Base-by-base conservation (phyloP, 2,329 filamentous ascomycete genomes). In the Penicillium crustosum region DNA sequence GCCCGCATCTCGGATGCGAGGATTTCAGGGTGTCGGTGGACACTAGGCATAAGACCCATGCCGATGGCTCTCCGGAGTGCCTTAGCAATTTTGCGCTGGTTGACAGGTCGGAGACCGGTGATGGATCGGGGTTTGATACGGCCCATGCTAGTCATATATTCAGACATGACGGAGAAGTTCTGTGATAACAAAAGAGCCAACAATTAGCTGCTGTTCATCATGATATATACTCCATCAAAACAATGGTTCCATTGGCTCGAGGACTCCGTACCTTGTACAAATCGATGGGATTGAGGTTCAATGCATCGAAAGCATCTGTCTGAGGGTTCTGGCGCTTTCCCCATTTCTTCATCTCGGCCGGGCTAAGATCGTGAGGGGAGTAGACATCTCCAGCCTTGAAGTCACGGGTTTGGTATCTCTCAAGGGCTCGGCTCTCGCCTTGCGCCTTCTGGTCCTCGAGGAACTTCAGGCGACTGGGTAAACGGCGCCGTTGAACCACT, bases 1-100 rank as follows among this genome's bases (percentile, higher is more conserved):
- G 62, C 57, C 63, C 66, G 70, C 44, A 70, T 57, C 49, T 76
- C 71, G 15, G 63, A 59, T 6, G 81, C 79, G 64, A 96, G 74
- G 57, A 96, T 81, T 75, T 95, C 90, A 4, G 94, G 94, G 78
- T 99, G 94, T 64, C 82, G 81, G 79, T 99, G 90, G 55, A 95
- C 89, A 73, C 88, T 95, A 25, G 94, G 94, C 83, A 97, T 92
- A 60, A 97, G 80, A 17, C 94, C 94, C 71, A 97, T 83, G 1
- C 93, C 94, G 68, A 97, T 88, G 21, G 90, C 89, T 67, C 94
- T 85, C 64, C 94, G 83, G 68, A 99, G 89, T 53, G 95, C 93
- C 81, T 95, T 97, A 61, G 93, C 90, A 72, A 99, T 86, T 78
- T 89, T 92, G 66, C 94, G 84, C 80, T 99, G 94, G 80, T 97